Percentiles rank a stretch among this genome's conserved stretches.
Evolutionary conservation across 371 early-diverging fungal genomes (phyloP).

Genomic region (Mortierella sp.): DNA sequence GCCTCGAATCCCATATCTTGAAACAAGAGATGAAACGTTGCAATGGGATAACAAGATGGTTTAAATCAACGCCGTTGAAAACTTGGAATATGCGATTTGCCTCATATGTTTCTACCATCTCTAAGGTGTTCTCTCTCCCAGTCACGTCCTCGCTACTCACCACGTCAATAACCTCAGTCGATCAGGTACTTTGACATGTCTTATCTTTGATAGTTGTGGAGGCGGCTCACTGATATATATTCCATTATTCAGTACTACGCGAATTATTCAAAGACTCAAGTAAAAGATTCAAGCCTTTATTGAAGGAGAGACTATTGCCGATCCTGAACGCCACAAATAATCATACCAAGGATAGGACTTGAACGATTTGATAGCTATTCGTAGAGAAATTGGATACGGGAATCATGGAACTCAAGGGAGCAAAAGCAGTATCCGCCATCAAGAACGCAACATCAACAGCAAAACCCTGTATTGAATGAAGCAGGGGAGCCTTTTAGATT

Average conservation of each 20-base stretch:
- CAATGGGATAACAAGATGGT: conserved; percentile 33
- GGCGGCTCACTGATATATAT: too few relatives aligned
- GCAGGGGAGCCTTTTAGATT: conserved; percentile 20
- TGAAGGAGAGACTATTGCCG: conserved; percentile 28
- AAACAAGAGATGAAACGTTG: conserved; percentile 42
- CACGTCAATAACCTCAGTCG: conserved; percentile 46
- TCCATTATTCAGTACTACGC: conserved; percentile 28
- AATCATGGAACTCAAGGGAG: not conserved
- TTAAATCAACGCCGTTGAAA: not conserved
- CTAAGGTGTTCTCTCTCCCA: conserved; percentile 29
- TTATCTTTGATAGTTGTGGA: too few relatives aligned
- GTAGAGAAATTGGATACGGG: conserved; percentile 18
- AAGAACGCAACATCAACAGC: not conserved
- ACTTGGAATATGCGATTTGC: not conserved
- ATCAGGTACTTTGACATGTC: conserved; percentile 19
- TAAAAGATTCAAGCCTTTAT: conserved; percentile 35
- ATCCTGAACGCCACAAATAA: conserved; percentile 46
- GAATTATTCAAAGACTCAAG: conserved; percentile 40
- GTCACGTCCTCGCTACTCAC: conserved; percentile 27
- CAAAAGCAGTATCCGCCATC: not conserved
- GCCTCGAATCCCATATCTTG: conserved; percentile 22
- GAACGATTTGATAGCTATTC: conserved; percentile 26
- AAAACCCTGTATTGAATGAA: conserved; percentile 24
- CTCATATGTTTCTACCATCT: not conserved
- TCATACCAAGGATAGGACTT: conserved; percentile 48